Percentiles rank a stretch among this genome's conserved stretches.
These are phyloP conservation scores for Biscogniauxia mediterranea DNA, from an alignment of 2,329 filamentous ascomycete species.

Conservation along the genomic window DNA sequence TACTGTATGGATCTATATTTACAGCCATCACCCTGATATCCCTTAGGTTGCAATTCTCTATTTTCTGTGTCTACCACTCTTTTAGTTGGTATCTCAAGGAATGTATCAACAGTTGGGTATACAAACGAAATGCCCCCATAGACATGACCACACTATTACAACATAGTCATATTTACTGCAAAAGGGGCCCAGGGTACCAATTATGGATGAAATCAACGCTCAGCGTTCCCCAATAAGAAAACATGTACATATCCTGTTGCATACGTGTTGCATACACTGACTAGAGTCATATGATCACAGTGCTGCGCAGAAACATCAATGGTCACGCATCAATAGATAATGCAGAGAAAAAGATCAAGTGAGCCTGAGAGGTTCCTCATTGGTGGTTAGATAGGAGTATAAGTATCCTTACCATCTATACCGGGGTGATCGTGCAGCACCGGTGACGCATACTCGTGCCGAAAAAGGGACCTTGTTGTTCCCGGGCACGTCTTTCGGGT, in stretches of 20 bases:
- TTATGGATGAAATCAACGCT: background rate
- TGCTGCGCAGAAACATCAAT: background rate
- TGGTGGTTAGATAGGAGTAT: background rate
- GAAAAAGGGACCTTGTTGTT: background rate
- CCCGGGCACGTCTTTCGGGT: no score
- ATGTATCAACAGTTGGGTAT: no score
- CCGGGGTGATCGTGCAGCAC: background rate
- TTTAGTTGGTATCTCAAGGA: no score
- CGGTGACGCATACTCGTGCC: background rate
- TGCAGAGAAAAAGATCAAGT: background rate
- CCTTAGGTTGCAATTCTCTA: no score
- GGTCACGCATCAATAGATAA: background rate
- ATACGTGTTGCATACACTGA: background rate
- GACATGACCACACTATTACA: no score
- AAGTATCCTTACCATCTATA: background rate
- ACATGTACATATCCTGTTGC: background rate
- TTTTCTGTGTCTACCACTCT: no score
- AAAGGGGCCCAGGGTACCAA: background rate
- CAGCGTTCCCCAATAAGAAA: background rate
- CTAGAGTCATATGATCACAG: background rate
- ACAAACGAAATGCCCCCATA: no score
- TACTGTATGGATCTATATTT: no score
- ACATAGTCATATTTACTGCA: no score
- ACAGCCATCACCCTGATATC: no score
- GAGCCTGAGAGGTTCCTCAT: background rate